phyloP scores from a whole-genome alignment of 2,329 filamentous ascomycete species.

The Sporothrix dimorphospora region DNA sequence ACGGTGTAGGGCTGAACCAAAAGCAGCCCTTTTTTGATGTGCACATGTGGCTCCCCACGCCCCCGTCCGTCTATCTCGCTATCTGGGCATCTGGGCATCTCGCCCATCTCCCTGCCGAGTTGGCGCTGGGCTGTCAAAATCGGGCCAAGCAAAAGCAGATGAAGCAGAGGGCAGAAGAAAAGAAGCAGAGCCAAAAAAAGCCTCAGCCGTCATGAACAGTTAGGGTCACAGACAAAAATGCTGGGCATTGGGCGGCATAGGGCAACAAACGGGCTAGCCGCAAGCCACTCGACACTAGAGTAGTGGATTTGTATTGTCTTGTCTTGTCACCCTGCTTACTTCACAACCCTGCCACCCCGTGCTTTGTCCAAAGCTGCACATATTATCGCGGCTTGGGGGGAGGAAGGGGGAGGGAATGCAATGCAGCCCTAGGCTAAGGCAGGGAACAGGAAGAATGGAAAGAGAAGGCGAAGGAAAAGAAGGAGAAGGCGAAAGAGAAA shows the following conservation, averaged over 20 bases:
- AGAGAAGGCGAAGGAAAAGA: too few species aligned
- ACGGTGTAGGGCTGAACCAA: slow-evolving; percentile 15
- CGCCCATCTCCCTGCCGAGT: too few species aligned
- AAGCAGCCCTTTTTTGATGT: too few species aligned
- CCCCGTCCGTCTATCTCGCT: slow-evolving; percentile 2
- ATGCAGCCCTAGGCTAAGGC: slow-evolving; percentile 10
- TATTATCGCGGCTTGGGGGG: neutral
- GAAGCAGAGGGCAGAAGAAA: neutral
- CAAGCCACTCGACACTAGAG: slow-evolving; percentile 14
- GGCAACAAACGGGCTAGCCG: slow-evolving; percentile 10
- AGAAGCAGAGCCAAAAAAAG: neutral
- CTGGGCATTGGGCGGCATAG: neutral
- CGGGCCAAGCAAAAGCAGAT: neutral
- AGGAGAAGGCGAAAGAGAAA: too few species aligned
- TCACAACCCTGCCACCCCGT: neutral
- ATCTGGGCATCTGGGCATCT: too few species aligned
- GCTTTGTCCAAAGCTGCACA: neutral
- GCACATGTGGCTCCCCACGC: neutral
- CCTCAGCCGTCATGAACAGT: neutral
- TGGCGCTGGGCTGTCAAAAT: neutral
- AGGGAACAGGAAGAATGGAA: neutral
- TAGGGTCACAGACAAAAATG: slow-evolving; percentile 2
- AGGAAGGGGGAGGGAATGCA: neutral
- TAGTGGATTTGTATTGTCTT: neutral
- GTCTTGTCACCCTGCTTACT: neutral